Evolutionary conservation across 208 protist species (phyloP).

Genomic region (Wallacemonas sp.): DNA sequence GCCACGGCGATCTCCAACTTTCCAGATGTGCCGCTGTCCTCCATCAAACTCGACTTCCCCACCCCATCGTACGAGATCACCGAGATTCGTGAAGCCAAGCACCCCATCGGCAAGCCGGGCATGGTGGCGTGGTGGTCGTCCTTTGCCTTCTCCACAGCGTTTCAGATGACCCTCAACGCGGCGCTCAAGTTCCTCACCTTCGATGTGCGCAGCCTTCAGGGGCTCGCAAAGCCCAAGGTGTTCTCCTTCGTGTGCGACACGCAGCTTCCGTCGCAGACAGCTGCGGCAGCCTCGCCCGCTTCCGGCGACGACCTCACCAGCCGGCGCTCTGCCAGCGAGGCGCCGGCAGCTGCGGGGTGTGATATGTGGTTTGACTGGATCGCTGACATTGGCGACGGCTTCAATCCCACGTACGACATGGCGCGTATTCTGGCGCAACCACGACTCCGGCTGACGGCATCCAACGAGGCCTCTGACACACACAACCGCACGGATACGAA

Average conservation of each 20-base stretch:
- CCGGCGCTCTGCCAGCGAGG: neutral
- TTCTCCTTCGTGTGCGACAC: constrained; percentile 52
- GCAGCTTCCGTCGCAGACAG: constrained; percentile 2
- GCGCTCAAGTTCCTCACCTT: constrained; percentile 74
- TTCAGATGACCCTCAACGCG: constrained; percentile 44
- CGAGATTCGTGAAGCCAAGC: constrained; percentile 26
- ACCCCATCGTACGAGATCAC: constrained; percentile 23
- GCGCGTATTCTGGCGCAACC: constrained; percentile 75
- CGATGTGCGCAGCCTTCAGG: constrained; percentile 67
- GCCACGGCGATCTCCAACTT: neutral
- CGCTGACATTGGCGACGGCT: constrained; percentile 85
- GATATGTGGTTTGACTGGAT: constrained; percentile 86
- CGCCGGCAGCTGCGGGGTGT: neutral
- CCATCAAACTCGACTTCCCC: constrained; percentile 22
- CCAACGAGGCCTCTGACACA: neutral
- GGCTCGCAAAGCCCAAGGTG: constrained; percentile 46
- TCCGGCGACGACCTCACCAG: neutral
- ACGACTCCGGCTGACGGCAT: constrained; percentile 28
- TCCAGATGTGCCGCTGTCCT: neutral
- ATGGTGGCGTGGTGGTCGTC: constrained; percentile 89
- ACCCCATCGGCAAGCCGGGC: constrained; percentile 59
- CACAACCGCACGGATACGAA: neutral
- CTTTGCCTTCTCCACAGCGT: constrained; percentile 65
- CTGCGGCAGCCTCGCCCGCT: neutral
- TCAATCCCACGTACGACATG: constrained; percentile 87